Evolutionary conservation across 2,329 filamentous ascomycete genomes (phyloP).

Genomic region (Fusarium sp.): DNA sequence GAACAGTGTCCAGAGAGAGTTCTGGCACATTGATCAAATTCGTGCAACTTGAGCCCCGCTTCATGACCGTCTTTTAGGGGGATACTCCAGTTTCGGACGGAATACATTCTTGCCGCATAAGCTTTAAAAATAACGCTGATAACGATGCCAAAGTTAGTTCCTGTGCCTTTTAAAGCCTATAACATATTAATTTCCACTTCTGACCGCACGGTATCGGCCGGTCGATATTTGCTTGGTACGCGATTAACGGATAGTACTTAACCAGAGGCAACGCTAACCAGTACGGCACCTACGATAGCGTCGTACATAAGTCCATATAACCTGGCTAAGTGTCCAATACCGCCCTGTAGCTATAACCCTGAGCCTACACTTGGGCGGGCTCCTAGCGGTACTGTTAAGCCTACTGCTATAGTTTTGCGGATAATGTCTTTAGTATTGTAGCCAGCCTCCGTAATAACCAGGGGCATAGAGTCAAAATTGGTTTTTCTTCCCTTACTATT

Average conservation of each 20-base stretch:
- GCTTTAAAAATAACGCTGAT: conserved; percentile 62
- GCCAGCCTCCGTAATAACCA: conserved; percentile 63
- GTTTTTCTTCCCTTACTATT: conserved; percentile 33
- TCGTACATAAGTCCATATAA: conserved; percentile 67
- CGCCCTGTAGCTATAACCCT: conserved; percentile 71
- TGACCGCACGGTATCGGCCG: conserved; percentile 51
- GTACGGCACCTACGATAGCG: conserved; percentile 65
- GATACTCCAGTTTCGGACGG: conserved; percentile 53
- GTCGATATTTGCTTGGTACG: conserved; percentile 58
- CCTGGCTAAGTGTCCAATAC: conserved; percentile 67
- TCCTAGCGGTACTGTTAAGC: conserved; percentile 67
- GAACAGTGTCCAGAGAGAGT: conserved; percentile 56
- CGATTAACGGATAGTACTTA: conserved; percentile 59
- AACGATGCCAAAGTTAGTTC: conserved; percentile 68
- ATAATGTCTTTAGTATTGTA: conserved; percentile 66
- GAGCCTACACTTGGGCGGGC: conserved; percentile 70
- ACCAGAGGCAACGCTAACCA: conserved; percentile 62
- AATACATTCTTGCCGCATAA: conserved; percentile 53
- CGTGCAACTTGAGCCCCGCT: conserved; percentile 48
- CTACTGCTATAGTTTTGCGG: conserved; percentile 53
- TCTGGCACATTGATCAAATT: conserved; percentile 52
- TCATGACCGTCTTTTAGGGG: conserved; percentile 42
- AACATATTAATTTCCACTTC: conserved; percentile 60
- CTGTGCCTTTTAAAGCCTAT: conserved; percentile 68
- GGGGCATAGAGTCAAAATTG: neutral